Conservation (phyloP, 2,329 filamentous ascomycete species). For the Nothophaeocryptopus gaeumannii region DNA sequence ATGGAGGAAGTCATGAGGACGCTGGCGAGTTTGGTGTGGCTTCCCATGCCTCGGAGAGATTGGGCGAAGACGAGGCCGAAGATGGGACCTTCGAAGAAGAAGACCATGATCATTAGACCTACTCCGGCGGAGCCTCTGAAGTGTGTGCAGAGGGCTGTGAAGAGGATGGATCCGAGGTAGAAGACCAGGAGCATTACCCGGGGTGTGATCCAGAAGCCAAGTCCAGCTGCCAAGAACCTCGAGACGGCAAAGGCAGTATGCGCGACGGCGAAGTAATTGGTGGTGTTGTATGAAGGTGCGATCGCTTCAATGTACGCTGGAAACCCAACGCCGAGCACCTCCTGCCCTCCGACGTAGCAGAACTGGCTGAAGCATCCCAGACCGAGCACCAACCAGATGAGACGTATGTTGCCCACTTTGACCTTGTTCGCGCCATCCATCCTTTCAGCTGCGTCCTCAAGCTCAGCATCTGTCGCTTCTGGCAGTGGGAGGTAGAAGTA, state of each 20-base stretch:
- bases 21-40: conserved; percentile 57
- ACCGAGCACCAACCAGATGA: conserved; percentile 57
- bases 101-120: conserved; percentile 51
- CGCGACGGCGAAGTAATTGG: conserved; percentile 52
- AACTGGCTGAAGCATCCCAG: conserved; percentile 56
- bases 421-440: conserved; percentile 50
- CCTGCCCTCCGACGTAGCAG: conserved; percentile 61
- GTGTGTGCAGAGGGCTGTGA: conserved; percentile 52
- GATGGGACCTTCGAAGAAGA: conserved; percentile 60
- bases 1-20: conserved; percentile 55
- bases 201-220: conserved; percentile 56
- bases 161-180: conserved; percentile 53
- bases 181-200: conserved; percentile 56
- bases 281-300: conserved; percentile 35
- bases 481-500: conserved; percentile 63
- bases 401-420: conserved; percentile 44
- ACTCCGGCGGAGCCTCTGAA: conserved; percentile 45
- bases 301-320: conserved; percentile 43
- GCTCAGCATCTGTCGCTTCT: conserved; percentile 59
- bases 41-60: conserved; percentile 56
- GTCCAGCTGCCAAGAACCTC: conserved; percentile 55
- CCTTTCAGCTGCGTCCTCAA: conserved; percentile 55
- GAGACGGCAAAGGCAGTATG: conserved; percentile 59
- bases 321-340: conserved; percentile 53
- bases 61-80: conserved; percentile 61